Percentiles rank a stretch among this genome's conserved stretches.
Evolutionary conservation across 805 yeast species (phyloP).

Genomic region (Yamadazyma insecticola): DNA sequence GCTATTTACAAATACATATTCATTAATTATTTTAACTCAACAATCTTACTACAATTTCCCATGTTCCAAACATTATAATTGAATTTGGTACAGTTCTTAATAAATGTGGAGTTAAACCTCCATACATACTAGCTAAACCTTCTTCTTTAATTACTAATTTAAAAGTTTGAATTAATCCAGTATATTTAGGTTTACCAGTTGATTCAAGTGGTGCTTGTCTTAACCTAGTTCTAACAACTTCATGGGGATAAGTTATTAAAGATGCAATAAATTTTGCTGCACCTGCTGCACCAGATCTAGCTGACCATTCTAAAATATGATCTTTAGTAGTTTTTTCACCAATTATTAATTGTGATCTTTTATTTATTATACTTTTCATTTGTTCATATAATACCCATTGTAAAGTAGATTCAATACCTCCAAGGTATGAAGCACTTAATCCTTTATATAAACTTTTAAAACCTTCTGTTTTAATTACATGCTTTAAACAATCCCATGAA

Average conservation of each 20-base stretch:
- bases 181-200: conserved; percentile 79
- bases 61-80: conserved; percentile 97
- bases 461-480: conserved; percentile 75
- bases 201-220: conserved; percentile 84
- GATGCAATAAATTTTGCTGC: conserved; percentile 93
- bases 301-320: conserved; percentile 81
- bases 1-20: conserved; percentile 1
- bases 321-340: conserved; percentile 48
- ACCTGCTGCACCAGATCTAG: conserved; percentile 97
- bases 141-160: conserved; percentile 83
- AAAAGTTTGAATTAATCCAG: conserved; percentile 86
- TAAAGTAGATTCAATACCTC: conserved; percentile 85
- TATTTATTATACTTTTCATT: conserved; percentile 68
- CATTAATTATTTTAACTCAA: conserved; percentile 9
- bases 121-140: conserved; percentile 90
- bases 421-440: conserved; percentile 89
- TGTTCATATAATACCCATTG: conserved; percentile 98
- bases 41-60: conserved; percentile 67
- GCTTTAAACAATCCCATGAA: conserved; percentile 76
- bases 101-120: conserved; percentile 96
- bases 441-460: conserved; percentile 79
- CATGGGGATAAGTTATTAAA: conserved; percentile 92
- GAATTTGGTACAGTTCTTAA: conserved; percentile 97
- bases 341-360: conserved; percentile 36
- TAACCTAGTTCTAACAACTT: conserved; percentile 90